Percentiles rank a stretch among this genome's conserved stretches.
phyloP scores from a whole-genome alignment of 202 grass and related monocot species.

The Panicum hallii region DNA sequence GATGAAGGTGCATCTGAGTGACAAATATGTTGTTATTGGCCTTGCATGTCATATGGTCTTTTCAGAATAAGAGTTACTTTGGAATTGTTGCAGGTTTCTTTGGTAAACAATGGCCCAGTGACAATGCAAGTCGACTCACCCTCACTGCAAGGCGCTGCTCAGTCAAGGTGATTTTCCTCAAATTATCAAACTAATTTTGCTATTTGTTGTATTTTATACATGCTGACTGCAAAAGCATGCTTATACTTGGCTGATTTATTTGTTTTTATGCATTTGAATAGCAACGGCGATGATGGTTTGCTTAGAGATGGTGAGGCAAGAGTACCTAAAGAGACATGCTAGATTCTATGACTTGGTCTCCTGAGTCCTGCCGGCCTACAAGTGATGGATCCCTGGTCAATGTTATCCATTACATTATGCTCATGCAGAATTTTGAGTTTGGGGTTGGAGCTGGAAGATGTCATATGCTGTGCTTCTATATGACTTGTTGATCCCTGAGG shows the following conservation, averaged over 20 bases:
- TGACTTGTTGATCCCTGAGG: neutral
- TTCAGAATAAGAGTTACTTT: constrained; percentile 28
- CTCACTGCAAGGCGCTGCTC: constrained; percentile 53
- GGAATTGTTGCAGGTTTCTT: constrained; percentile 69
- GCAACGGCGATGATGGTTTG: constrained; percentile 44
- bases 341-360: neutral
- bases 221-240: constrained; percentile 16
- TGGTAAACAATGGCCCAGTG: constrained; percentile 94
- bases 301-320: constrained; percentile 49
- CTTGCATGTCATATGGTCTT: neutral
- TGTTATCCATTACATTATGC: neutral
- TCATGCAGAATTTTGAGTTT: neutral
- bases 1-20: constrained; percentile 77
- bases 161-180: constrained; percentile 60
- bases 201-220: neutral
- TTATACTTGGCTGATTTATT: constrained; percentile 20
- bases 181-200: neutral
- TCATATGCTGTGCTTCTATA: neutral
- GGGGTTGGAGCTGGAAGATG: constrained; percentile 4
- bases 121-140: constrained; percentile 96
- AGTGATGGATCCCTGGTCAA: neutral
- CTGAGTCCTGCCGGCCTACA: neutral
- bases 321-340: constrained; percentile 30
- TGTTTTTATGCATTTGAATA: constrained; percentile 36
- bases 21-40: constrained; percentile 33